A percentile compares a stretch with the other conserved stretches of the same genome.
phyloP scores from a whole-genome alignment of 441 rosid species.

The Melastoma candidum region DNA sequence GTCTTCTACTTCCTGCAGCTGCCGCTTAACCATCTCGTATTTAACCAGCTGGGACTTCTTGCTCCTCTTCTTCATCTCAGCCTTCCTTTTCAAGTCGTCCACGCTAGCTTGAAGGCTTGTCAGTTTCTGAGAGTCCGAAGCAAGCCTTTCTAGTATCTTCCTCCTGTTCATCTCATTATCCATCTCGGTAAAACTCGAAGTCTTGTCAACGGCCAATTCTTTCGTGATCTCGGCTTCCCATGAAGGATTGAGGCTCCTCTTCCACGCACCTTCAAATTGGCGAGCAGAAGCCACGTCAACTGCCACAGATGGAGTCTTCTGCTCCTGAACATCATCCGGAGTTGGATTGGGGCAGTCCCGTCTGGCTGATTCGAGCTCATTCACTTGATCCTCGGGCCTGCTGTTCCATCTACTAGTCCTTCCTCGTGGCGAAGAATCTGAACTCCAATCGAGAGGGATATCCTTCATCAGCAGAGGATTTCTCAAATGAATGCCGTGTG shows the following conservation, averaged over 20 bases:
- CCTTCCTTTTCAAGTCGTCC: constrained; percentile 52
- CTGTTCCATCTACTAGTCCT: constrained; percentile 32
- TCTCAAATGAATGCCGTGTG: constrained; percentile 25
- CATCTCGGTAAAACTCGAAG: constrained; percentile 28
- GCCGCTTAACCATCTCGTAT: constrained; percentile 39
- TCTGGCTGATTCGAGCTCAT: constrained; percentile 44
- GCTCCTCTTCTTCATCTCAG: constrained; percentile 43
- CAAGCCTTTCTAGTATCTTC: constrained; percentile 62
- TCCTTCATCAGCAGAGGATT: constrained; percentile 63
- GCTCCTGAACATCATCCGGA: constrained; percentile 21
- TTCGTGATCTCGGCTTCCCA: constrained; percentile 33
- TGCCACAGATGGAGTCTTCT: constrained; percentile 11
- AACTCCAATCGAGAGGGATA: constrained; percentile 80
- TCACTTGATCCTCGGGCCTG: constrained; percentile 37
- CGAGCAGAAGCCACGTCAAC: constrained; percentile 6
- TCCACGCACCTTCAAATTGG: constrained; percentile 20
- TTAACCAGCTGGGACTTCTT: constrained; percentile 43
- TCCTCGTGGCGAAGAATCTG: constrained; percentile 38
- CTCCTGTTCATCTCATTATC: constrained; percentile 30
- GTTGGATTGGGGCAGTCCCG: constrained; percentile 19
- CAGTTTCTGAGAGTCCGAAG: constrained; percentile 60
- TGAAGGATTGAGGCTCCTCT: constrained; percentile 31
- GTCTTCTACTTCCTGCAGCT: constrained; percentile 59
- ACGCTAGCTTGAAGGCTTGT: constrained; percentile 42
- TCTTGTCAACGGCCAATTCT: constrained; percentile 44